Percentiles rank a stretch among this genome's conserved stretches.
Conservation (phyloP, 495 filamentous ascomycete genomes). For the Antarctomyces pellizariae region DNA sequence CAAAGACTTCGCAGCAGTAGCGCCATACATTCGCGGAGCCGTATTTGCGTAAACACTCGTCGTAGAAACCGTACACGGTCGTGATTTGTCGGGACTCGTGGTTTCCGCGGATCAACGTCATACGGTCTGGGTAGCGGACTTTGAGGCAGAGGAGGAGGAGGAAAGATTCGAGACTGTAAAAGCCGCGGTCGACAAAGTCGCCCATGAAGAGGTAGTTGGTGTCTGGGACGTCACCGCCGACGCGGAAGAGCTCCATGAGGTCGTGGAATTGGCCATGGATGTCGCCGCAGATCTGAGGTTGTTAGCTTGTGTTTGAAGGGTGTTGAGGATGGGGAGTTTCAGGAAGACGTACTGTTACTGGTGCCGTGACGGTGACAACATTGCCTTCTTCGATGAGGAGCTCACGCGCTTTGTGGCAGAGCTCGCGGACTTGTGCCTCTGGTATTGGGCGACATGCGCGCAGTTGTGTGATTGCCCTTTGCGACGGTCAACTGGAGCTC, state of each 20-base stretch:
- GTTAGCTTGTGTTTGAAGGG: too few species aligned
- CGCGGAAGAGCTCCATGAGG: conserved; percentile 92
- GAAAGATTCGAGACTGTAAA: conserved; percentile 93
- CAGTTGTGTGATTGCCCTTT: conserved; percentile 77
- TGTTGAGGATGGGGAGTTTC: too few species aligned
- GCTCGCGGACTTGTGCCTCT: conserved; percentile 78
- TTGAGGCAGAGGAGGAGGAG: conserved; percentile 87
- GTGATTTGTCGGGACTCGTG: conserved; percentile 97
- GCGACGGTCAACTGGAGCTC: conserved; percentile 1
- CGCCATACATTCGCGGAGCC: conserved; percentile 95
- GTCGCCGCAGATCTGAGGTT: conserved; percentile 87
- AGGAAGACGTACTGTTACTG: conserved; percentile 45
- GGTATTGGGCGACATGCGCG: conserved; percentile 92
- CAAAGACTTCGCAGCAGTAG: conserved; percentile 97
- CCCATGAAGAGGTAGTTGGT: conserved; percentile 99
- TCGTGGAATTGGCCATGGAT: conserved; percentile 99
- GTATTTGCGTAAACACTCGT: conserved; percentile 94
- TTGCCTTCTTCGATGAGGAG: conserved; percentile 95
- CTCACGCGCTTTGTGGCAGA: conserved; percentile 95
- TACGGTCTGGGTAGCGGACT: conserved; percentile 92
- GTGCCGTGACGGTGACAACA: conserved; percentile 85
- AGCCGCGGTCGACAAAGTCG: conserved; percentile 94
- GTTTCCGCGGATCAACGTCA: conserved; percentile 90
- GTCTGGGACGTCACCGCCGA: conserved; percentile 86
- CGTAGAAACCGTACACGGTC: conserved; percentile 96